These are phyloP conservation scores for Pichia occidentalis DNA, from an alignment of 805 yeast genomes.

Conservation along the genomic window DNA sequence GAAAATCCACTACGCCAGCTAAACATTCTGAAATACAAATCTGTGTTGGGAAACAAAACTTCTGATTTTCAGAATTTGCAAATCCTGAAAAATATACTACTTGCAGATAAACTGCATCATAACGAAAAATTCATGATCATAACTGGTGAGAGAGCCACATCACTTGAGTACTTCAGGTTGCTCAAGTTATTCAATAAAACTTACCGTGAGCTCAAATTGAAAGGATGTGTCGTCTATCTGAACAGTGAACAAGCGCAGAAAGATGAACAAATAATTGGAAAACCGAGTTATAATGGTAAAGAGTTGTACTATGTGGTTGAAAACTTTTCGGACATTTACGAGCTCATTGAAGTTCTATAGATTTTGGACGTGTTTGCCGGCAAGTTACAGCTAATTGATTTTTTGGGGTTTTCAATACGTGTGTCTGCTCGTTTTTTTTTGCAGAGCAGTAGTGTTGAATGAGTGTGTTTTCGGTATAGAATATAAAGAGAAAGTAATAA, in stretches of 20 bases:
- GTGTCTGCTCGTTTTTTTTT: no score
- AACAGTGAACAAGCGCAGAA: conserved; percentile 6
- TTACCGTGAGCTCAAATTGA: conserved; percentile 1
- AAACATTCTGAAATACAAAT: conserved; percentile 14
- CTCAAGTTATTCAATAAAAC: conserved; percentile 16
- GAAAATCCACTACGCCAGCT: conserved; percentile 3
- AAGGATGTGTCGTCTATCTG: conserved; percentile 22
- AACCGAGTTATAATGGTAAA: conserved; percentile 11
- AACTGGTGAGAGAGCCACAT: conserved; percentile 21
- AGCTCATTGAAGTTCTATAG: conserved; percentile 17
- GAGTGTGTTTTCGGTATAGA: no score
- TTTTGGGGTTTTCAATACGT: no score
- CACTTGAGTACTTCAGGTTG: conserved; percentile 23
- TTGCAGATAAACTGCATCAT: conserved; percentile 1
- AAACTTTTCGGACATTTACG: conserved; percentile 19
- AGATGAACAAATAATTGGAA: background rate
- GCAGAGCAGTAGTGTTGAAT: no score
- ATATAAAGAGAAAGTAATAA: no score
- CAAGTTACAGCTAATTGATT: no score
- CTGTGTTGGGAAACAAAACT: conserved; percentile 18
- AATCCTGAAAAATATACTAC: conserved; percentile 10
- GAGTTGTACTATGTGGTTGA: conserved; percentile 18
- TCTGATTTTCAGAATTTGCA: conserved; percentile 19
- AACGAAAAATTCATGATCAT: conserved; percentile 18
- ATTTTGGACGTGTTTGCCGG: background rate